Evolutionary conservation across 202 grass and related monocot species (phyloP).

Genomic region (Carex arenaria): DNA sequence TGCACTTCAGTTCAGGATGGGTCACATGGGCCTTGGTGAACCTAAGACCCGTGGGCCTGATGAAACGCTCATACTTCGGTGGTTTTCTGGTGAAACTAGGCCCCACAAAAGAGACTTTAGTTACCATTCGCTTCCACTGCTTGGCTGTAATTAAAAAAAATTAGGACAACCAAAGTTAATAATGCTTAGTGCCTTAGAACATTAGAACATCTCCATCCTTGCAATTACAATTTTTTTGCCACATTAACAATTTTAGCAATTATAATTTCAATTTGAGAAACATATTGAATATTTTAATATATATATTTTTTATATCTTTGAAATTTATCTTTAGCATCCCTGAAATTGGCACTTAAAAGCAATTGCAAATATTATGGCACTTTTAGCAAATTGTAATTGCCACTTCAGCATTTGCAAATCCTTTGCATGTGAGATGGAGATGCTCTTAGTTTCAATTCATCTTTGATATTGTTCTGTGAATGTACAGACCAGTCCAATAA

Average conservation of each 20-base stretch:
- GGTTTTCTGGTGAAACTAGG: slow-evolving; percentile 91
- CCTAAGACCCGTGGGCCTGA: slow-evolving; percentile 71
- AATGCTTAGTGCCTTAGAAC: neutral
- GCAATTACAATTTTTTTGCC: no score
- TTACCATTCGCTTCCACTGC: slow-evolving; percentile 98
- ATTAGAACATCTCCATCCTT: no score
- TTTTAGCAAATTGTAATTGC: no score
- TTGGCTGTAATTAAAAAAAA: slow-evolving; percentile 50
- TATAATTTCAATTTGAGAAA: no score
- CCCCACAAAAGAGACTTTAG: slow-evolving; percentile 82
- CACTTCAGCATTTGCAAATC: no score
- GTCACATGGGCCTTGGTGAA: slow-evolving; percentile 89
- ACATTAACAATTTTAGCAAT: no score
- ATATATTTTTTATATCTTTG: no score
- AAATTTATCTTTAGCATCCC: no score
- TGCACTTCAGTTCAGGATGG: slow-evolving; percentile 86
- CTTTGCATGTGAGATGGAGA: no score
- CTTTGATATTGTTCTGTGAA: neutral
- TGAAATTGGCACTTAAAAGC: no score
- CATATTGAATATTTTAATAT: no score
- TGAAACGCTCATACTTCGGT: slow-evolving; percentile 84
- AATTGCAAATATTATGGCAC: no score
- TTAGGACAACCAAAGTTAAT: neutral
- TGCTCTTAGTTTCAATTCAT: neutral
- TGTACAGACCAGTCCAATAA: neutral